Evolutionary conservation across 768 basidiomycete genomes (phyloP).

Genomic region (Auricularia sp.): DNA sequence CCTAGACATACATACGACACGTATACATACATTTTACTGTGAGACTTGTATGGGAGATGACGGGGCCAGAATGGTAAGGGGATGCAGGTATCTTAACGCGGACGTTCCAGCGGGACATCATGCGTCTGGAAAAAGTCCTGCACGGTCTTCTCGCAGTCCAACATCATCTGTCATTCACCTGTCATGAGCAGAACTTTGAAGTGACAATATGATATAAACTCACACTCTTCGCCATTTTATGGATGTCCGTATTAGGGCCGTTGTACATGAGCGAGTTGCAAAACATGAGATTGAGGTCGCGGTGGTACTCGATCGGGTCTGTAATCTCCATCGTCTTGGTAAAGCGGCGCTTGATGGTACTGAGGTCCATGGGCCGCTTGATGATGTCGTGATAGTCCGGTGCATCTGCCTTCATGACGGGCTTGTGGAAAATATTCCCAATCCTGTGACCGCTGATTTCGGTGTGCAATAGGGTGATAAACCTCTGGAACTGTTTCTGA

Average conservation of each 20-base stretch:
- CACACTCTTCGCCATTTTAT: conserved; percentile 85
- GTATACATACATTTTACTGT: background rate
- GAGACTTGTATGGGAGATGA: background rate
- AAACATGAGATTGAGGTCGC: conserved; percentile 89
- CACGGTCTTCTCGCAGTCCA: conserved; percentile 57
- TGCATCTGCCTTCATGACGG: conserved; percentile 80
- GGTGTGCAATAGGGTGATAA: conserved; percentile 71
- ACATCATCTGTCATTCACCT: conserved; percentile 49
- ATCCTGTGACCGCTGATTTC: conserved; percentile 78
- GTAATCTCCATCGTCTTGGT: conserved; percentile 76
- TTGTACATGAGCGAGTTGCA: conserved; percentile 98
- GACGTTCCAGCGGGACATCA: conserved; percentile 43
- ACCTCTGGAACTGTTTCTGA: conserved; percentile 62
- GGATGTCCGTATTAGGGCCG: conserved; percentile 73
- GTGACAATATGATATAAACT: conserved; percentile 15
- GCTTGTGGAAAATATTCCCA: conserved; percentile 84
- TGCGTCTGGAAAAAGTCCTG: conserved; percentile 68
- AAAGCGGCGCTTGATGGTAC: conserved; percentile 68
- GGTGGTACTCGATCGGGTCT: conserved; percentile 77
- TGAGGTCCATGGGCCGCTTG: conserved; percentile 91
- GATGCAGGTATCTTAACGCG: conserved; percentile 11
- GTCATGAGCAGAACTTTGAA: background rate
- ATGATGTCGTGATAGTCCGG: conserved; percentile 89
- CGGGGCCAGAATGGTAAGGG: background rate
- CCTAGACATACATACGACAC: too few relatives aligned